Base-by-base conservation (phyloP, 2,329 filamentous ascomycete species). In the Mollisia scopiformis region DNA sequence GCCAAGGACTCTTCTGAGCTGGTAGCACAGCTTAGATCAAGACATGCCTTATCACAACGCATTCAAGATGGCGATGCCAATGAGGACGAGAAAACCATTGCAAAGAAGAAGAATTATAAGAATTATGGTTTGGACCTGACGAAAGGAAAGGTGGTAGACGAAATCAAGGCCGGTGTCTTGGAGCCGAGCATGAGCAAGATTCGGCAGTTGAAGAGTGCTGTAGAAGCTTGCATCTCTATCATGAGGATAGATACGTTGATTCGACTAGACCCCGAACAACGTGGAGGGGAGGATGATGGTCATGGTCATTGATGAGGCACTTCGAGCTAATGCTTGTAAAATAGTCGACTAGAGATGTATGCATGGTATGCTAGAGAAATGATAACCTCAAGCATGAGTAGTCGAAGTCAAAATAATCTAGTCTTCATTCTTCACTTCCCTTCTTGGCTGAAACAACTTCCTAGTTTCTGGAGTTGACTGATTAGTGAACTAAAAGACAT, bases 191-290 rank as follows among this genome's bases (percentile, higher is more conserved):
- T 99, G 82, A 97, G 94, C 85, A 99, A 99, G 84, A 86, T 99
- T 69, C 90, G 94, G 78, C 95, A 98, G 83, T 83, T 99, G 74
- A 99, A 99, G 89, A 96, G 91, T 78, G 95, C 95, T 28, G 95
- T 99, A 53, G 95, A 99, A 81, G 95, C 95, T 58, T 98, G 95
- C 78, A 96, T 99, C 78, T 91, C 93, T 74, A 98, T 99, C 76
- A 98, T 99, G 95, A 87, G 95, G 73, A 99, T 99, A 75, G 95
- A 99, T 81, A 98, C 95, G 67, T 84, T 99, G 78, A 98, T 99
- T 80, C 96, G 96, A 83, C 81, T 99, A 77, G 95, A 99, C 82
- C 93, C 93, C 19, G 93, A 97, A 82, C 85, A 89, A 81, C 84
- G 85, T 74, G 82, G 80, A 41, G 85, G 77, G 3, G 86, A 86